phyloP scores from a whole-genome alignment of 495 filamentous ascomycete genomes.

The Podospora didyma region DNA sequence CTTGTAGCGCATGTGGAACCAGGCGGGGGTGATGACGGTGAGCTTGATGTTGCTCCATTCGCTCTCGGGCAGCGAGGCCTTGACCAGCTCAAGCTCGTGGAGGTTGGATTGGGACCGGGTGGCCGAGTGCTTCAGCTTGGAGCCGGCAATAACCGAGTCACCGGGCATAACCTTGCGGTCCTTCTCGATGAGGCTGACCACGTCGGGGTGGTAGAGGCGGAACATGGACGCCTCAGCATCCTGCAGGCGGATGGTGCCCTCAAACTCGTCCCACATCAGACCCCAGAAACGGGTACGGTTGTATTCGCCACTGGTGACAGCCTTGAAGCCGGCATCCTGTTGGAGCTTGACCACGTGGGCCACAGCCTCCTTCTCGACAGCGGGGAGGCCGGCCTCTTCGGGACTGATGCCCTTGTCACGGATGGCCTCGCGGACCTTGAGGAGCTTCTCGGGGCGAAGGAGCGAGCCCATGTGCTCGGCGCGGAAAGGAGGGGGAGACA shows the following conservation, averaged over 20 bases:
- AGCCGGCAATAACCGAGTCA: constrained; percentile 68
- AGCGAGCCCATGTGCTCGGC: constrained; percentile 84
- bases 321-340: constrained; percentile 61
- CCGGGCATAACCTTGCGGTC: constrained; percentile 65
- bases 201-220: constrained; percentile 72
- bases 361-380: constrained; percentile 62
- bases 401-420: constrained; percentile 54
- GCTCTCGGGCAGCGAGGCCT: constrained; percentile 53
- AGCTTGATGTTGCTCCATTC: constrained; percentile 65
- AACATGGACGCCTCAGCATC: constrained; percentile 67
- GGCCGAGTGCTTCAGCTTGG: constrained; percentile 65
- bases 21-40: constrained; percentile 63
- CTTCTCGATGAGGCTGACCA: constrained; percentile 62
- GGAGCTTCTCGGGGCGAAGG: constrained; percentile 65
- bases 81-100: constrained; percentile 63
- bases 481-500: constrained; percentile 75
- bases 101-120: constrained; percentile 62
- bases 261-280: constrained; percentile 70
- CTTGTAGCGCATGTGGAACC: constrained; percentile 69
- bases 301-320: constrained; percentile 74
- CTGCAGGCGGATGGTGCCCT: constrained; percentile 59
- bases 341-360: constrained; percentile 63
- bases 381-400: constrained; percentile 48
- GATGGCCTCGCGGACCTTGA: constrained; percentile 56
- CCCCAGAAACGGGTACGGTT: constrained; percentile 62